Conservation (phyloP, 164 flowering plant genomes). For the Nymphaea thermarum region DNA sequence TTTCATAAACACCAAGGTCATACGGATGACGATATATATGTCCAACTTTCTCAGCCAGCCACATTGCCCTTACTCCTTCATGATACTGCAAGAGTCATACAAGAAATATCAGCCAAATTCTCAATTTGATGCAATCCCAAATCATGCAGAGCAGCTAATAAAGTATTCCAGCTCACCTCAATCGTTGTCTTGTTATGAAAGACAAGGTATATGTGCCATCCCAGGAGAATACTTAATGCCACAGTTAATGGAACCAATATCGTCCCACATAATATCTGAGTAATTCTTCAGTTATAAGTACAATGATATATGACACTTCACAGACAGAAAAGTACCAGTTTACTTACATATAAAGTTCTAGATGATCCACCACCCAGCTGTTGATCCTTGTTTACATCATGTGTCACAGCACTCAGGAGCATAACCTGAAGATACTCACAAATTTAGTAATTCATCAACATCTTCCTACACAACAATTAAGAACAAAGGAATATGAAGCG, state of each 20-base stretch:
- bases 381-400: constrained; percentile 33
- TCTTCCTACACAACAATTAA: neutral
- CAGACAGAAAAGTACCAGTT: neutral
- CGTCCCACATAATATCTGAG: constrained; percentile 62
- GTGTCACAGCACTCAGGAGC: constrained; percentile 51
- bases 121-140: too few relatives aligned
- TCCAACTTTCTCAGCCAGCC: constrained; percentile 93
- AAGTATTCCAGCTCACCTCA: constrained; percentile 37
- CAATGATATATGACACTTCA: neutral
- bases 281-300: constrained; percentile 3
- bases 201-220: constrained; percentile 80
- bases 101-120: neutral
- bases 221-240: constrained; percentile 57
- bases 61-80: constrained; percentile 97
- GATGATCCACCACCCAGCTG: constrained; percentile 33
- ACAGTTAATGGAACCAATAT: constrained; percentile 51
- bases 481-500: constrained; percentile 6
- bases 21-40: constrained; percentile 66
- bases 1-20: constrained; percentile 71
- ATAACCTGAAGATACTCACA: constrained; percentile 30
- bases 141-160: neutral
- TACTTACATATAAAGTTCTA: constrained; percentile 51
- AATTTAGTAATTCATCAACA: neutral
- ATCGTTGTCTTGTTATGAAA: constrained; percentile 85
- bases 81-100: constrained; percentile 43